Evolutionary conservation across 768 basidiomycete species (phyloP), one percentile per base, ranked within the genome.

Genomic region (Suillus variegatus): DNA sequence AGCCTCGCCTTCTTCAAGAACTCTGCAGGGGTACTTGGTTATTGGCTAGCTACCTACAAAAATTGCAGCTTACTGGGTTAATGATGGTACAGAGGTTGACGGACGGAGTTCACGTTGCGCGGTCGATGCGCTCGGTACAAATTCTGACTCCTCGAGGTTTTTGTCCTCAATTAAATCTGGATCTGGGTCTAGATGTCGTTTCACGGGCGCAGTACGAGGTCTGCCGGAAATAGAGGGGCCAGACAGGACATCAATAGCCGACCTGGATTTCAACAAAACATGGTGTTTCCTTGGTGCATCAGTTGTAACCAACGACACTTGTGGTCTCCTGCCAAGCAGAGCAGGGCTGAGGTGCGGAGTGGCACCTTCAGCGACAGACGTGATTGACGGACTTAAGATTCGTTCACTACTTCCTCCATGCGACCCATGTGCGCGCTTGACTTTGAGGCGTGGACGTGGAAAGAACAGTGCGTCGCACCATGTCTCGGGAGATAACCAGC

Each of bases 401-500:
- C 80, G 71, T 14, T 67, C 70, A 55, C 65, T 79, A 36, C 69
- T 68, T 9, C 65, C 65, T 2, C 63, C 54, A 62, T 57, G 44
- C 61, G 64, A 51, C 64, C 65, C 65, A 65, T 72, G 64, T 25
- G 71, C 68, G 28, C 81, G 79, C 67, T 82, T 84, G 65, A 86
- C 64, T 71, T 84, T 86, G 69, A 94, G 84, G 60, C 91, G 82
- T 14, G 92, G 92, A 1, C 90, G 85, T 3, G 92, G 92, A 64
- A 93, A 88, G 32, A 93, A 75, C 10, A 93, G 70, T 0, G 91
- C 91, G 67, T 93, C 91, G 75, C 92, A 94, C 90, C 91, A 92
- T 20, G 88, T 87, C 76, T 93, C 90, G 0, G 90, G 85, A 3
- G 87, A 85, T 2, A 92, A 71, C 90, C 89, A 92, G 7, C 87